Percentiles rank a stretch among this genome's conserved stretches.
phyloP scores from a whole-genome alignment of 2,329 filamentous ascomycete genomes.

The Conoideocrella luteorostrata region DNA sequence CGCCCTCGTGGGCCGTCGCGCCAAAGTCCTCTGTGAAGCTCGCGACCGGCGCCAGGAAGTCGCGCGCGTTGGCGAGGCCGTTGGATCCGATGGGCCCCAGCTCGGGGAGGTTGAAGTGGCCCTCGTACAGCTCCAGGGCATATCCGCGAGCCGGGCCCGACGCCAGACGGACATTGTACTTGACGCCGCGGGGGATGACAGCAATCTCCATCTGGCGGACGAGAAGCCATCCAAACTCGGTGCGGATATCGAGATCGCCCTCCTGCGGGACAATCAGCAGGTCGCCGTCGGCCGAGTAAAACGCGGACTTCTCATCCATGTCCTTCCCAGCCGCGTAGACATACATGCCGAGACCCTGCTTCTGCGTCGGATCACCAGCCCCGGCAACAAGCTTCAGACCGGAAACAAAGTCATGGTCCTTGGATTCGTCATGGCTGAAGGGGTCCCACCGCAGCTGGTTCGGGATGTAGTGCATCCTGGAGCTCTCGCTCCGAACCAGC shows the following conservation, averaged over 20 bases:
- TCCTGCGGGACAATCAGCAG: constrained; percentile 71
- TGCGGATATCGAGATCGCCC: constrained; percentile 68
- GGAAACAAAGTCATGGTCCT: constrained; percentile 43
- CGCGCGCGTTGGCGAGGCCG: constrained; percentile 65
- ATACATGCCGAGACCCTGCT: constrained; percentile 72
- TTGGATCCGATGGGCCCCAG: constrained; percentile 69
- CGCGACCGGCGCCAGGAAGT: constrained; percentile 69
- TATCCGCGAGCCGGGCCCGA: constrained; percentile 62
- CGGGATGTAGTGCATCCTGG: constrained; percentile 40
- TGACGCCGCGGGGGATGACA: constrained; percentile 67
- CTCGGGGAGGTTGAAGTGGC: constrained; percentile 65
- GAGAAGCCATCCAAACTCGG: constrained; percentile 67
- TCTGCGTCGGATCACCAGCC: constrained; percentile 71
- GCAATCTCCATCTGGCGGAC: constrained; percentile 74
- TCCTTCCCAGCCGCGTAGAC: constrained; percentile 72
- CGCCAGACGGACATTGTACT: constrained; percentile 64
- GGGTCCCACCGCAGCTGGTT: constrained; percentile 82
- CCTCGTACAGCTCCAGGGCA: constrained; percentile 67
- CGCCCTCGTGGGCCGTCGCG: constrained; percentile 30
- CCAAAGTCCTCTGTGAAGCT: constrained; percentile 55
- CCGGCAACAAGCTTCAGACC: constrained; percentile 68
- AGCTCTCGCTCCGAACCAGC: constrained; percentile 12
- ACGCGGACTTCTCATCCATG: constrained; percentile 69
- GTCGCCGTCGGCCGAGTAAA: constrained; percentile 80
- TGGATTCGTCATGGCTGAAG: constrained; percentile 62